Percentiles rank a stretch among this genome's conserved stretches.
Conservation (phyloP, 2,329 filamentous ascomycete species). For the Fusarium sp. region DNA sequence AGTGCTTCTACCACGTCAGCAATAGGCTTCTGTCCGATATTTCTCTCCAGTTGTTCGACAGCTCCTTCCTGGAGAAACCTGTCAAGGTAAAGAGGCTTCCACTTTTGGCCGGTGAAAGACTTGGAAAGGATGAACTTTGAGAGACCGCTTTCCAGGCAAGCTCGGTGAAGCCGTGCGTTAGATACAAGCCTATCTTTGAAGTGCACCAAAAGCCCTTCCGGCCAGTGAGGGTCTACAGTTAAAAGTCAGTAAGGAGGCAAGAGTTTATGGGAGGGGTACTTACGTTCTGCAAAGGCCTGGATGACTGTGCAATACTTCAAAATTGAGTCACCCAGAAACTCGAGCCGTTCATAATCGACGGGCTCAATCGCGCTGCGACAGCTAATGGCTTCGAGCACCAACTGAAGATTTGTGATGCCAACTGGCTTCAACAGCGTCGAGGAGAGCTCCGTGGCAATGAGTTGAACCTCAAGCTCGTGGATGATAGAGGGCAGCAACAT, state of each 20-base stretch:
- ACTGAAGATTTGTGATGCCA: constrained; percentile 65
- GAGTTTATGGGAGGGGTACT: constrained; percentile 41
- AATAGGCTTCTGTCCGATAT: constrained; percentile 82
- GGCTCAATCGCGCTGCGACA: constrained; percentile 72
- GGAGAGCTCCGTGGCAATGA: constrained; percentile 74
- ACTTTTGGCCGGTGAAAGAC: constrained; percentile 78
- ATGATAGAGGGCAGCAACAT: constrained; percentile 82
- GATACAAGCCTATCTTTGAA: constrained; percentile 80
- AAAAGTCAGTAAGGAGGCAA: neutral
- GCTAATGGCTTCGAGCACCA: constrained; percentile 80
- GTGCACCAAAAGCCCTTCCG: constrained; percentile 81
- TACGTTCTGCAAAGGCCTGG: constrained; percentile 72
- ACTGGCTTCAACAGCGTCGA: constrained; percentile 57
- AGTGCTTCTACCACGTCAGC: constrained; percentile 92
- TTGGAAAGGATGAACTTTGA: constrained; percentile 81
- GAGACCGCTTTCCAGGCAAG: constrained; percentile 75
- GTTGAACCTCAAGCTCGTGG: constrained; percentile 75
- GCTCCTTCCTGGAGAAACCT: constrained; percentile 48
- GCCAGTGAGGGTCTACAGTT: constrained; percentile 73
- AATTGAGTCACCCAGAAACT: constrained; percentile 89
- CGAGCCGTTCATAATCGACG: constrained; percentile 85
- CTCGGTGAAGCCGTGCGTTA: constrained; percentile 80
- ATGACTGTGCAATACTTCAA: constrained; percentile 82
- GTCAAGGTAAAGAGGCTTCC: constrained; percentile 76
- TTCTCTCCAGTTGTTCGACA: constrained; percentile 39